Evolutionary conservation across 2,329 filamentous ascomycete species (phyloP).

Genomic region (Alternaria gansuensis): DNA sequence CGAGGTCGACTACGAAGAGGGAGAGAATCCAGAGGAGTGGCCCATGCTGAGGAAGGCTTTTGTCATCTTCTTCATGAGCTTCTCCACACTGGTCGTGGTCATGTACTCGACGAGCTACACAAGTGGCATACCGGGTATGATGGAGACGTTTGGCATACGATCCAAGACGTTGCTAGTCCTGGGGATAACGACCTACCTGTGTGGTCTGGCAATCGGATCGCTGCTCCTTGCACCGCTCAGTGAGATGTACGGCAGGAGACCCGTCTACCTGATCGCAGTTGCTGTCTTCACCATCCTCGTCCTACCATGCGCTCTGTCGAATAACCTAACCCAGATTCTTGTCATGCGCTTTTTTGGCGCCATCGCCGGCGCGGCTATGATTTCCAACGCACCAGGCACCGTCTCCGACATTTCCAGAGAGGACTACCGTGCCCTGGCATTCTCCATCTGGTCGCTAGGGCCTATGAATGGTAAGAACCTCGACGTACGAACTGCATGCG

Average conservation of each 20-base stretch:
- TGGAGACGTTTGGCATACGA: conserved; percentile 68
- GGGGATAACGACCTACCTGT: conserved; percentile 79
- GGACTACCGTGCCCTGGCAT: conserved; percentile 80
- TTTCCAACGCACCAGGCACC: conserved; percentile 83
- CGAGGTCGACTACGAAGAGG: conserved; percentile 72
- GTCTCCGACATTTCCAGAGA: conserved; percentile 85
- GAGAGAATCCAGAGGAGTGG: conserved; percentile 75
- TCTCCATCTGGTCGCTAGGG: conserved; percentile 83
- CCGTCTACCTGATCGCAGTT: conserved; percentile 74
- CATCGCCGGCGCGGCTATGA: conserved; percentile 79
- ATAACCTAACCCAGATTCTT: conserved; percentile 73
- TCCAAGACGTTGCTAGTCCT: conserved; percentile 71
- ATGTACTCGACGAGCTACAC: conserved; percentile 82
- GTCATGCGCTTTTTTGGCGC: conserved; percentile 77
- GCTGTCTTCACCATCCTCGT: conserved; percentile 72
- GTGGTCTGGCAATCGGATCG: conserved; percentile 76
- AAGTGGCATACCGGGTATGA: conserved; percentile 73
- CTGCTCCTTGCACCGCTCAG: conserved; percentile 77
- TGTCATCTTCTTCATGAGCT: conserved; percentile 65
- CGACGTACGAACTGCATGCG: too few species aligned
- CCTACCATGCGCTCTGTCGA: conserved; percentile 75
- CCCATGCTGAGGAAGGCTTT: conserved; percentile 65
- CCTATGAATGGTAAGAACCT: conserved; percentile 69
- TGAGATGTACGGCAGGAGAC: conserved; percentile 73
- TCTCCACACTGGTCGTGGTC: conserved; percentile 61